A percentile compares a stretch with the other conserved stretches of the same genome.
phyloP scores from a whole-genome alignment of 805 yeast genomes.

The Pichia scutulata region DNA sequence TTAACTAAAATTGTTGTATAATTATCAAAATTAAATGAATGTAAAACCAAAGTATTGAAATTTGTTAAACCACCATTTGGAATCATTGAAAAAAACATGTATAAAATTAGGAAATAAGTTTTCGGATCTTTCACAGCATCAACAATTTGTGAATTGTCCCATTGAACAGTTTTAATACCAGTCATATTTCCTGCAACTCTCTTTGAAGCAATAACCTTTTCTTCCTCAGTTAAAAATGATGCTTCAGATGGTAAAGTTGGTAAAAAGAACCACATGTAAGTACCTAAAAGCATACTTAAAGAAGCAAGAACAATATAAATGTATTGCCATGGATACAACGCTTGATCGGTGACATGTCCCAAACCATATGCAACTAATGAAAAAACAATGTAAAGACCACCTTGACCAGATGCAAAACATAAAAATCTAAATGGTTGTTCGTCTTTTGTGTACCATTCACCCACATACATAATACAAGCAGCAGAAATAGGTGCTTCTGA shows the following conservation, averaged over 20 bases:
- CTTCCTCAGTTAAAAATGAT: constrained; percentile 31
- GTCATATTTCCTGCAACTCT: constrained; percentile 29
- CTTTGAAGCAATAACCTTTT: constrained; percentile 35
- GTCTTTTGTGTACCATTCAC: constrained; percentile 39
- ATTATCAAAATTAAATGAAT: constrained; percentile 14
- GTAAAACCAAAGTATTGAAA: constrained; percentile 13
- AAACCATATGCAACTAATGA: constrained; percentile 27
- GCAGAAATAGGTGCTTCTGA: constrained; percentile 36
- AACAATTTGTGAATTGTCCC: constrained; percentile 37
- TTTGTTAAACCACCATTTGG: constrained; percentile 19
- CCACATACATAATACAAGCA: constrained; percentile 38
- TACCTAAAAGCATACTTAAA: constrained; percentile 33
- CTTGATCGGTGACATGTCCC: constrained; percentile 10
- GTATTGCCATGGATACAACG: constrained; percentile 36
- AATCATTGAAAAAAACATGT: constrained; percentile 17
- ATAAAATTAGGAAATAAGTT: constrained; percentile 32
- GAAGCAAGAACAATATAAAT: constrained; percentile 47
- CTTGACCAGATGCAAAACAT: constrained; percentile 31
- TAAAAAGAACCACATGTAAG: constrained; percentile 31
- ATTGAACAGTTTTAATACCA: constrained; percentile 33
- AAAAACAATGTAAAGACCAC: constrained; percentile 36
- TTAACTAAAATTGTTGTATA: constrained; percentile 17
- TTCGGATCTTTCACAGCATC: constrained; percentile 42
- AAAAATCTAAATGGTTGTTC: constrained; percentile 35
- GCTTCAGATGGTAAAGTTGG: constrained; percentile 50